Conservation (phyloP, 139 green algal genomes). For the Closterium sp. region DNA sequence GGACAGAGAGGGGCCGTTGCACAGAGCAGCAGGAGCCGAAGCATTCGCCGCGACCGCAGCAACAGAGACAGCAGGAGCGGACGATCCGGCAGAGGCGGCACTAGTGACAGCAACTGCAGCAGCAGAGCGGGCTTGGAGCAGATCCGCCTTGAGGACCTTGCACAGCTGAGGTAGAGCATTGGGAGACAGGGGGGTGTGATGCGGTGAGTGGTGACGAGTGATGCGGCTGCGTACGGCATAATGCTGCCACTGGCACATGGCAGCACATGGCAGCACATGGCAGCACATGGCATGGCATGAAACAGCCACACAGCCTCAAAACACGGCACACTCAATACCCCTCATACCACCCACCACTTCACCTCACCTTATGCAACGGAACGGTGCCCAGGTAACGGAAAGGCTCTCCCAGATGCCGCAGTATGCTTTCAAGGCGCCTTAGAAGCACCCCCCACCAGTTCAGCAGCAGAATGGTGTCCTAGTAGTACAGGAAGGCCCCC, state of each 20-base stretch:
- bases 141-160: neutral
- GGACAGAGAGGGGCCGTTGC: neutral
- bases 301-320: no score
- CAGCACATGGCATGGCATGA: no score
- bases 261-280: no score
- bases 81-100: neutral
- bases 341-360: no score
- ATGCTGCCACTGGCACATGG: no score
- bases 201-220: neutral
- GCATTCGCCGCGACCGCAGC: neutral
- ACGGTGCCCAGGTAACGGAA: no score
- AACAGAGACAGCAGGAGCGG: neutral
- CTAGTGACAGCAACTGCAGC: neutral
- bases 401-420: no score
- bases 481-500: no score
- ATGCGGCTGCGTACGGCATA: no score
- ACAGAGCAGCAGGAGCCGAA: neutral
- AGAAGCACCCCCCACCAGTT: conserved; percentile 42
- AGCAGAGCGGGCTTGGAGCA: neutral
- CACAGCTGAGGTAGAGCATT: neutral
- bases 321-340: neutral
- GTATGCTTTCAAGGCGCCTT: no score
- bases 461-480: conserved; percentile 10
- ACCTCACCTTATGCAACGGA: no score
- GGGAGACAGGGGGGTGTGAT: neutral